These are phyloP conservation scores for Dimocarpus longan DNA, from an alignment of 345 rosid species.

Conservation along the genomic window DNA sequence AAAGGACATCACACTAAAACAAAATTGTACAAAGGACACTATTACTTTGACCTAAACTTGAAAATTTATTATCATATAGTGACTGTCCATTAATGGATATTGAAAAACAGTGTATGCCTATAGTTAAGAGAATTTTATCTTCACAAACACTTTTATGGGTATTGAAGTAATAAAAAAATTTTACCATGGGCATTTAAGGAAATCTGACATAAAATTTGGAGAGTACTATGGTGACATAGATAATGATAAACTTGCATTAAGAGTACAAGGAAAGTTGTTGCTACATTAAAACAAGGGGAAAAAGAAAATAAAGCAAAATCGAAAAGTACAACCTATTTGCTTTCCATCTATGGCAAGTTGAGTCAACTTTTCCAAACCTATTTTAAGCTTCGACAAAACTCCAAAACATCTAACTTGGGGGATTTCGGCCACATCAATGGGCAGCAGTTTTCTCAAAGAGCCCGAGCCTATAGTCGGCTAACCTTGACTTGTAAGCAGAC, in stretches of 20 bases:
- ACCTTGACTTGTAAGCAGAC: constrained; percentile 74
- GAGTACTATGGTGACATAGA: background rate
- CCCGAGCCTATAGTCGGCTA: constrained; percentile 80
- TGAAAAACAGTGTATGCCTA: too few species aligned
- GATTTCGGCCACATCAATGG: constrained; percentile 18
- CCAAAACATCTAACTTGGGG: constrained; percentile 21
- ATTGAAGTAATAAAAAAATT: background rate
- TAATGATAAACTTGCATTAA: constrained; percentile 27
- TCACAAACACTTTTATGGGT: background rate
- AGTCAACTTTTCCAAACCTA: constrained; percentile 23
- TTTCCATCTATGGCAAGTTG: constrained; percentile 37
- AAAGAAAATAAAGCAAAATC: background rate
- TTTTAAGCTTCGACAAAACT: constrained; percentile 21
- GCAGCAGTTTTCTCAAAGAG: constrained; percentile 49
- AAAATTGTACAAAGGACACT: too few species aligned
- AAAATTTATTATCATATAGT: too few species aligned
- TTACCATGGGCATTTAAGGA: background rate
- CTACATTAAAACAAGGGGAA: constrained; percentile 3
- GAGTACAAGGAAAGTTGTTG: background rate
- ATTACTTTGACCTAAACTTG: too few species aligned
- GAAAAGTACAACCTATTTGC: constrained; percentile 22
- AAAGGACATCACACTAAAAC: too few species aligned
- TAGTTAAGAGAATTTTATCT: too few species aligned
- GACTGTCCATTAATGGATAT: too few species aligned
- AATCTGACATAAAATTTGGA: background rate